Conservation (phyloP, 2,329 filamentous ascomycete species). For the Trichoderma sp. region DNA sequence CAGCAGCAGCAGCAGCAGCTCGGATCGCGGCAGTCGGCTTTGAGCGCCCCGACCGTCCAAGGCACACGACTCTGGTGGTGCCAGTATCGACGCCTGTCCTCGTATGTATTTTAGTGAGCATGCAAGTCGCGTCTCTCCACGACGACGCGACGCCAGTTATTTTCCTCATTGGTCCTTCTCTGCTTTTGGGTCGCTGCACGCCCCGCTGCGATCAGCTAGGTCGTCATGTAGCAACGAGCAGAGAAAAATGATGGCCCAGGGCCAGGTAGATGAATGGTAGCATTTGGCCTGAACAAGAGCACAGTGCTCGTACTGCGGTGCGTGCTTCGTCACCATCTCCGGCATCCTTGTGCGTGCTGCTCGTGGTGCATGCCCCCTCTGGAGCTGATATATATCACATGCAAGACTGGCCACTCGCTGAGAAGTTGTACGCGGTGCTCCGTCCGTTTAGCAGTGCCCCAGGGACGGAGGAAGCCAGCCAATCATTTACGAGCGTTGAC, state of each 20-base stretch:
- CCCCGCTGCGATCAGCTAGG: slow-evolving; percentile 23
- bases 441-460: neutral
- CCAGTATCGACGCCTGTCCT: slow-evolving; percentile 12
- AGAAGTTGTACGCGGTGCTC: slow-evolving; percentile 11
- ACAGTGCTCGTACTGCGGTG: neutral
- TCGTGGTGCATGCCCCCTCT: neutral
- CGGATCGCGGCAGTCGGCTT: slow-evolving; percentile 22
- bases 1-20: slow-evolving; percentile 5
- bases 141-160: slow-evolving; percentile 22
- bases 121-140: slow-evolving; percentile 25
- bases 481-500: slow-evolving; percentile 12
- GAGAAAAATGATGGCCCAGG: slow-evolving; percentile 13
- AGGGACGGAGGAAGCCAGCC: neutral
- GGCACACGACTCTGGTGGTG: neutral
- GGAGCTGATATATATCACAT: slow-evolving; percentile 10
- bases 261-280: slow-evolving; percentile 19
- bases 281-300: slow-evolving; percentile 2
- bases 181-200: slow-evolving; percentile 22
- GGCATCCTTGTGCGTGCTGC: neutral
- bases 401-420: neutral
- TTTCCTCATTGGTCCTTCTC: slow-evolving; percentile 23
- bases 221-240: slow-evolving; percentile 13
- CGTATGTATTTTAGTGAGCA: slow-evolving; percentile 15
- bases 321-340: slow-evolving; percentile 4
- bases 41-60: slow-evolving; percentile 11